Evolutionary conservation across 257 asterid species (phyloP), one percentile per base, ranked within the genome.

Genomic region (Ocimum tenuiflorum): DNA sequence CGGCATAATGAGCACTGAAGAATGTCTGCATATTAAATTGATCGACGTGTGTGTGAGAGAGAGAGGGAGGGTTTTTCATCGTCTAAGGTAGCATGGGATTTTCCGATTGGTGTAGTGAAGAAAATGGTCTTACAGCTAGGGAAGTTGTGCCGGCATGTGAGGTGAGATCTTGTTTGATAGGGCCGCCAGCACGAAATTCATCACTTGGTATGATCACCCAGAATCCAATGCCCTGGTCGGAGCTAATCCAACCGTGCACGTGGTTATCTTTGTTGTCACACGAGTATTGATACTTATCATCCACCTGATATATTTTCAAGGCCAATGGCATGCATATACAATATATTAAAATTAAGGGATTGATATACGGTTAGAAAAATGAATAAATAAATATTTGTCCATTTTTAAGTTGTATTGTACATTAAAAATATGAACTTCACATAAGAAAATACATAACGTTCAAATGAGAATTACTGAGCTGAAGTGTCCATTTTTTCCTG

Each of bases 121-220:
- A 7, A 24, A 31, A 31, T 8, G 45, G 12, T 0, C 45, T 75
- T 38, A 85, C 95, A 4, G 83, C 78, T 59, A 87, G 48, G 0
- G 92, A 77, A 11, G 85, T 83, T 0, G 92, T 77, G 14, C 82
- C 86, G 20, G 77, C 82, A 53, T 87, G 95, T 1, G 92, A 81
- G 1, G 90, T 83, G 65, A 87, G 89, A 9, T 87, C 95, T 1
- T 77, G 75, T 59, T 85, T 87, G 20, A 81, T 36, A 0, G 92
- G 90, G 11, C 92, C 91, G 12, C 92, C 92, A 0, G 78, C 77
- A 7, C 88, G 81, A 36, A 83, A 87, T 76, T 87, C 95, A 64
- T 80, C 78, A 63, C 88, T 85, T 22, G 90, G 92, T 7, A 78
- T 83, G n/a, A 85, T 81, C 52, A 87, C 84, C 95, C 95, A 87